phyloP scores from a whole-genome alignment of 73 alveolate species.

The Paramecium biaurelia region DNA sequence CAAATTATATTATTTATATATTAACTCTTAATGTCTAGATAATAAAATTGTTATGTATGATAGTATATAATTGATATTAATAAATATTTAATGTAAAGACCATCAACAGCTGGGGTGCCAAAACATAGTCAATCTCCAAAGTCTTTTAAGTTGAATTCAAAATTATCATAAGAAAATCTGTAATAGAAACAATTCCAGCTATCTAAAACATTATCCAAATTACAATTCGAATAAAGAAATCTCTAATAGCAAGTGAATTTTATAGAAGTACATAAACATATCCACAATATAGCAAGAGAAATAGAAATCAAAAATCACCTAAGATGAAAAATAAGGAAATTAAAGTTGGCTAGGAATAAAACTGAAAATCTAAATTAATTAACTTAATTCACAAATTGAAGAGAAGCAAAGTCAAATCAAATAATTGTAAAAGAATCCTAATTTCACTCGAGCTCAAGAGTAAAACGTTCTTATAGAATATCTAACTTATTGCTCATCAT shows the following conservation, averaged over 20 bases:
- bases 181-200: neutral
- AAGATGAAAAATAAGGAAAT: constrained; percentile 15
- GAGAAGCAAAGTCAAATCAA: constrained; percentile 3
- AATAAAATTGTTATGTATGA: neutral
- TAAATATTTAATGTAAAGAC: neutral
- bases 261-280: neutral
- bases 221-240: neutral
- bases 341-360: constrained; percentile 47
- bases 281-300: neutral
- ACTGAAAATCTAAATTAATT: constrained; percentile 15
- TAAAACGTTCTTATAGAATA: neutral
- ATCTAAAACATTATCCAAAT: neutral
- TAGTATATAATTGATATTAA: neutral
- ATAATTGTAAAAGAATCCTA: constrained; percentile 19
- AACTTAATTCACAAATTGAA: neutral
- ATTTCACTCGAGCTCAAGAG: constrained; percentile 16
- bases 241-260: neutral
- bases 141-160: neutral
- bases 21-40: neutral
- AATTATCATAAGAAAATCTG: neutral
- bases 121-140: neutral
- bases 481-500: neutral
- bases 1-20: neutral
- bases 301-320: neutral
- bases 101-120: neutral